Conservation (phyloP, 768 basidiomycete species). For the Mycena amicta region DNA sequence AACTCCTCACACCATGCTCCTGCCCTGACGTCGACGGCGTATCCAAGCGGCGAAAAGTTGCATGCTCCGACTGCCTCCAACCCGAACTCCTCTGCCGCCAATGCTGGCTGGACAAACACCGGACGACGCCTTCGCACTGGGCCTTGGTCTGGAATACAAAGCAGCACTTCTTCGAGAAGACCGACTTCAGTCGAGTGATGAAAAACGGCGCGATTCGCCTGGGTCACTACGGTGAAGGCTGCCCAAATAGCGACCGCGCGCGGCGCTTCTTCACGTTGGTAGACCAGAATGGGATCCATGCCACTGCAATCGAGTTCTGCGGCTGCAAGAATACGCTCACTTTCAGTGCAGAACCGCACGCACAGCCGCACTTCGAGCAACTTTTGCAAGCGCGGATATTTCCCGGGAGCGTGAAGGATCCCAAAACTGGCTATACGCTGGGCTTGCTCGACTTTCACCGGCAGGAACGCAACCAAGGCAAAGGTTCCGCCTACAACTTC, state of each 20-base stretch:
- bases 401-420: constrained; percentile 8
- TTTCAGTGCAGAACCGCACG: neutral
- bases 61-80: neutral
- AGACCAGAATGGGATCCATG: constrained; percentile 14
- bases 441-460: constrained; percentile 2
- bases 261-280: constrained; percentile 5
- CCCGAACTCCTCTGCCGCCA: neutral
- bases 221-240: constrained; percentile 6
- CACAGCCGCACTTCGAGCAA: constrained; percentile 1
- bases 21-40: too few relatives aligned
- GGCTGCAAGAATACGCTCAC: constrained; percentile 1
- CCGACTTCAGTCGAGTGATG: constrained; percentile 5
- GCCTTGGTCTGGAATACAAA: constrained; percentile 4
- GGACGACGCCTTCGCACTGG: neutral
- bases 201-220: neutral
- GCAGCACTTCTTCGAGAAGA: constrained; percentile 1
- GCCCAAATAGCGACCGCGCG: constrained; percentile 1
- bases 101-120: neutral
- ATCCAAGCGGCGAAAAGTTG: neutral
- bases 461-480: constrained; percentile 6
- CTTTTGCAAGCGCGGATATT: constrained; percentile 9
- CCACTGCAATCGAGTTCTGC: constrained; percentile 12
- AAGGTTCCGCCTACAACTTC: constrained; percentile 10
- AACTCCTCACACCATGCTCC: neutral
- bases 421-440: constrained; percentile 11